phyloP scores from a whole-genome alignment of 2,329 filamentous ascomycete genomes.

The Colletotrichum sp. region DNA sequence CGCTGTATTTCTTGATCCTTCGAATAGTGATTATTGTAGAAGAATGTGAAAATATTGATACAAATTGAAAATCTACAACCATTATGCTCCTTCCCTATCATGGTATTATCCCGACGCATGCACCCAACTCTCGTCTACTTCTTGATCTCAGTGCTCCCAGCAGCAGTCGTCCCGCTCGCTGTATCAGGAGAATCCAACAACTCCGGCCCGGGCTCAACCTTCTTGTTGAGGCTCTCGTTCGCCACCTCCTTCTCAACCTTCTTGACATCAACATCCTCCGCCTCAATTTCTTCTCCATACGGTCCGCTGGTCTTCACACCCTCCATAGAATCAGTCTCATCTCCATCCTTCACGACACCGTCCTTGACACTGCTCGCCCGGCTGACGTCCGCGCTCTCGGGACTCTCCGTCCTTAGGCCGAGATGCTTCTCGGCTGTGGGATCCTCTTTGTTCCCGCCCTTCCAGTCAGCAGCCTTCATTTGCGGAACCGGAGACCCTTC shows the following conservation, averaged over 20 bases:
- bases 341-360: conserved; percentile 23
- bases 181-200: conserved; percentile 9
- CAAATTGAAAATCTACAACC: neutral
- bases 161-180: conserved; percentile 3
- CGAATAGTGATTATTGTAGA: too few relatives aligned
- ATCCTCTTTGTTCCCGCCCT: conserved; percentile 56
- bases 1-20: too few relatives aligned
- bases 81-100: neutral
- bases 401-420: conserved; percentile 69
- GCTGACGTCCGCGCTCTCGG: conserved; percentile 71
- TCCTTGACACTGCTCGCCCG: conserved; percentile 73
- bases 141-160: conserved; percentile 2
- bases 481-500: conserved; percentile 74
- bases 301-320: conserved; percentile 42
- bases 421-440: conserved; percentile 65
- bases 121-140: neutral
- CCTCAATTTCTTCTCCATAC: conserved; percentile 31
- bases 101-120: neutral
- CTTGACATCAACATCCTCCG: conserved; percentile 4
- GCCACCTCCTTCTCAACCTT: neutral
- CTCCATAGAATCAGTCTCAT: conserved; percentile 28
- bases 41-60: too few relatives aligned
- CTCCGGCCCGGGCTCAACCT: conserved; percentile 2
- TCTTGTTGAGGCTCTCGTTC: neutral
- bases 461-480: conserved; percentile 76